phyloP scores from a whole-genome alignment of 257 asterid species.

The Perilla frutescens region DNA sequence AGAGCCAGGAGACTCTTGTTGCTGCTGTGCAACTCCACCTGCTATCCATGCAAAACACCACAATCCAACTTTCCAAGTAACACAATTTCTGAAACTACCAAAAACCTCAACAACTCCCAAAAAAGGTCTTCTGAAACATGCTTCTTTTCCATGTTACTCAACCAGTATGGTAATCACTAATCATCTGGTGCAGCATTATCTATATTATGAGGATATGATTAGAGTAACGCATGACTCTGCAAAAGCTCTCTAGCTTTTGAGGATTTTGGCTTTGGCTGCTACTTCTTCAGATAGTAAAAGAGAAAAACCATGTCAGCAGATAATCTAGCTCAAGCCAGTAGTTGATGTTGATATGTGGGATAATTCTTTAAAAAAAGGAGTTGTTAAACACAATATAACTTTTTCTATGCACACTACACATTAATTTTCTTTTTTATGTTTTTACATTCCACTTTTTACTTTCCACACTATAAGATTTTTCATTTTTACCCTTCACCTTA shows the following conservation, averaged over 20 bases:
- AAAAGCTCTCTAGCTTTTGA: conserved; percentile 26
- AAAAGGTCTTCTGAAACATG: conserved; percentile 43
- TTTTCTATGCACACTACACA: too few species aligned
- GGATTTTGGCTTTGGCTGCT: conserved; percentile 33
- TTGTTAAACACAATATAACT: too few species aligned
- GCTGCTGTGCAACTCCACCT: conserved; percentile 53
- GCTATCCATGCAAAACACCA: conserved; percentile 47
- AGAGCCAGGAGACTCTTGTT: conserved; percentile 47
- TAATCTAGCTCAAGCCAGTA: too few species aligned
- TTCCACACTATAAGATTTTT: too few species aligned
- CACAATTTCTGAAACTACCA: conserved; percentile 35
- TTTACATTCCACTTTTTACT: too few species aligned
- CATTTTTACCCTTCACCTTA: too few species aligned
- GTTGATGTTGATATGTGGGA: too few species aligned
- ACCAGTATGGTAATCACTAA: background rate
- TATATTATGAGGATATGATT: conserved; percentile 38
- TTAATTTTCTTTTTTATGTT: too few species aligned
- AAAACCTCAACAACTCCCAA: conserved; percentile 37
- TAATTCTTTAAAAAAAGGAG: too few species aligned
- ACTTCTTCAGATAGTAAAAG: conserved; percentile 14
- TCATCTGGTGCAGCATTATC: conserved; percentile 38
- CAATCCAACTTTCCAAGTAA: conserved; percentile 34
- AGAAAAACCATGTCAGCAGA: too few species aligned
- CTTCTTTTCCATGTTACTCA: conserved; percentile 51
- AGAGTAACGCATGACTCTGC: background rate